Conservation (phyloP, 768 basidiomycete species). For the Hirschioporus abietinus region DNA sequence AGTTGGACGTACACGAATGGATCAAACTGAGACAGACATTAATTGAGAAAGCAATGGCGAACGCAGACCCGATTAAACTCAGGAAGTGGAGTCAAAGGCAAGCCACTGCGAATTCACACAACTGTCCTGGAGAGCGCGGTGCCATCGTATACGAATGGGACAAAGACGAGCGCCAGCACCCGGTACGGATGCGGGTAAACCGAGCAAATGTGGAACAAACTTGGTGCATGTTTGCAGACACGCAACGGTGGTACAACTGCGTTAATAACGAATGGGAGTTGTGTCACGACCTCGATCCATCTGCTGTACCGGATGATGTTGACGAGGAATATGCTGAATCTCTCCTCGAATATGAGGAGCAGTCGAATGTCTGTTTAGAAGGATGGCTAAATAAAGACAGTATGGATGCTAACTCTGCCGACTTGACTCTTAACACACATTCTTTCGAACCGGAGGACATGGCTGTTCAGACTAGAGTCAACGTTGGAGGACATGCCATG, state of each 20-base stretch:
- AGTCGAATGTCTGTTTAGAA: no score
- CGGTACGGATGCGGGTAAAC: neutral
- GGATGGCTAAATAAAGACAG: no score
- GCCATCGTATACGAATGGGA: neutral
- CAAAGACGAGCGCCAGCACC: neutral
- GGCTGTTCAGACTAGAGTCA: no score
- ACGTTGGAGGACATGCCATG: no score
- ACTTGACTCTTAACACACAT: no score
- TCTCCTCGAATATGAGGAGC: no score
- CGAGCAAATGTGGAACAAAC: neutral
- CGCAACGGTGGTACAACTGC: neutral
- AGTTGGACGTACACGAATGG: neutral
- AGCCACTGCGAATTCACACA: neutral
- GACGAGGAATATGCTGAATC: no score
- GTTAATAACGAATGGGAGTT: neutral
- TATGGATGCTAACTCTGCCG: no score
- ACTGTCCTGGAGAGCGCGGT: neutral
- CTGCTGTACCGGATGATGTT: no score
- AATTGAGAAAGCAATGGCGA: neutral
- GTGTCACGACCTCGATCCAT: neutral
- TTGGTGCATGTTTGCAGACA: neutral
- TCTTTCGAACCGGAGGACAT: no score
- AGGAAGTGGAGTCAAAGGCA: neutral
- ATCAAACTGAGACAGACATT: neutral
- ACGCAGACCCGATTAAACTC: neutral